Evolutionary conservation across 2,329 filamentous ascomycete species (phyloP), one percentile per base, ranked within the genome.

Genomic region (Fusarium camptoceras): DNA sequence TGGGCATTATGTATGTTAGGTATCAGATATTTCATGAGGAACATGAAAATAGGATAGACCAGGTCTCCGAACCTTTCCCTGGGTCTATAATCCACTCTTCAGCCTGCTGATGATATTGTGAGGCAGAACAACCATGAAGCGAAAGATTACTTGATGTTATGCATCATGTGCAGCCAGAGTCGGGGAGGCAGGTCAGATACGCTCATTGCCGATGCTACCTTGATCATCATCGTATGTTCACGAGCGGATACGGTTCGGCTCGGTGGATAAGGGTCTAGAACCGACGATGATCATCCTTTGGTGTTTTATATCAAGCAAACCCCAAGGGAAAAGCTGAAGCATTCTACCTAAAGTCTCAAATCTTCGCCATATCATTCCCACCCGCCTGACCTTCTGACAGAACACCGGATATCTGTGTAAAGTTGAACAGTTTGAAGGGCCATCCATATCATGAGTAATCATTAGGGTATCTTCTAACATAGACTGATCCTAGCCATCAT

Each of bases 201-300:
- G 5, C 49, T 41, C 49, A 20, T 28, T n/a, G 12, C 31, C 49
- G 24, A 43, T 37, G 24, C 14, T 30, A 28, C 30, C 25, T 11
- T 15, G 16, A 28, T 64, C 41, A 31, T 8, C 15, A 41, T 20
- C 24, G 31, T 51, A 41, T n/a, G 15, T 31, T 18, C 5, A 4
- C 9, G 5, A n/a, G 11, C 22, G 37, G 15, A 11, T 14, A 10
- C 61, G 61, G 61, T 39, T 64, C 61, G 59, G 61, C 46, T 64
- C 61, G 61, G 59, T 59, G 51, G 11, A 12, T n/a, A 28, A 25
- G 15, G 14, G 2, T n/a, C 20, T 16, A 15, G 20, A 50, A 25
- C 59, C 60, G 61, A 64, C 16, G 9, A 47, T 10, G 27, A 28
- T 18, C 18, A 7, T 30, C 4, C 22, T 28, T 1, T 11, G 14